Evolutionary conservation across 2,329 filamentous ascomycete species (phyloP), one percentile per base, ranked within the genome.

Genomic region (Pseudogymnoascus sp.): DNA sequence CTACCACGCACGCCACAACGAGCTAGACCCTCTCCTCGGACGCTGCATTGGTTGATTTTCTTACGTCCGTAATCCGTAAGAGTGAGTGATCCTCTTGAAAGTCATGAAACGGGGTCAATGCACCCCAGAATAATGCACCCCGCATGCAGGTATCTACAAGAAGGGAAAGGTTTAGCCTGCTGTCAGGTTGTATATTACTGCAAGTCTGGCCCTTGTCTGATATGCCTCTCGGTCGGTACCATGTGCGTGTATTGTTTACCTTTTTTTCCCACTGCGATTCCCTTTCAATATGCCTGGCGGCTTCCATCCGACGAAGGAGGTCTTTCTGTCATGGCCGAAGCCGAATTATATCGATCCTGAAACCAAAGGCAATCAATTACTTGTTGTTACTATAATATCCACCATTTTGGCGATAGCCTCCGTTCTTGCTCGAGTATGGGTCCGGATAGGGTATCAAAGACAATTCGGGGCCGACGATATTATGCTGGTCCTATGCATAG

Each of bases 401-500:
- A 56, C 50, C 8, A 34, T 56, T 5, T 11, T 56, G 28, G 4
- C 28, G 11, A 12, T 56, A 7, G n/a, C 28, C 18, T 4, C 50
- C n/a, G 28, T 56, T 34, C n/a, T 56, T 56, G 50, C 50, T 18
- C 50, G 50, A 34, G 50, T 56, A 14, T 56, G 50, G 50, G 25
- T 56, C 28, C 25, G 50, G 16, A 12, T 56, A 34, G 8, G 28
- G 28, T 56, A 56, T 56, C 50, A 56, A 34, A 28, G n/a, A 34
- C 50, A 56, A 4, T 34, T 56, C 28, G 28, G 50, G 16, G 50
- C 50, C n/a, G 50, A 56, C 16, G 50, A 56, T 56, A n/a, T 56
- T n/a, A 56, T 34, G 50, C 50, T 56, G 25, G 50, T 56, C 25
- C 50, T 56, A 18, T 56, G 50, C 50, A 56, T 56, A 7, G 50